Evolutionary conservation across 1,284 basidiomycete genomes (phyloP).

Genomic region (Cystobasidiaceae sp.): DNA sequence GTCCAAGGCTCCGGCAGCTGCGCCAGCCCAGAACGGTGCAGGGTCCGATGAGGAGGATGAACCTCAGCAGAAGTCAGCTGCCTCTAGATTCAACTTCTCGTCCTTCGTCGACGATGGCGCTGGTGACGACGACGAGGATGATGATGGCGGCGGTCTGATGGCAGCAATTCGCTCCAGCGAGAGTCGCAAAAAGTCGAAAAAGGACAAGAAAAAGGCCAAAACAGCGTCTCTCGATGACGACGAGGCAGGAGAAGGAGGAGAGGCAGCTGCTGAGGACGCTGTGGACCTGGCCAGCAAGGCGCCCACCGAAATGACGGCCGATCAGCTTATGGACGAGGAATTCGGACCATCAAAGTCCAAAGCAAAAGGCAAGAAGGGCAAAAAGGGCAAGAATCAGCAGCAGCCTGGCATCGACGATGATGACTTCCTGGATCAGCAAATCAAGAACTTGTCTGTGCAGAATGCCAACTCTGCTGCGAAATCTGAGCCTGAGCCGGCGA

Average conservation of each 20-base stretch:
- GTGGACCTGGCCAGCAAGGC: constrained; percentile 50
- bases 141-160: constrained; percentile 77
- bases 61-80: not conserved
- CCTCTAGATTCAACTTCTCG: constrained; percentile 28
- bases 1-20: constrained; percentile 1
- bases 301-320: constrained; percentile 56
- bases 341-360: constrained; percentile 61
- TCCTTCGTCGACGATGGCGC: constrained; percentile 49
- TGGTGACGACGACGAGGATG: constrained; percentile 59
- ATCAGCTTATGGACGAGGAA: constrained; percentile 63
- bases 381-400: constrained; percentile 51
- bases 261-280: constrained; percentile 47
- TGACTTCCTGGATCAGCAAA: constrained; percentile 31
- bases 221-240: constrained; percentile 46
- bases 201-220: constrained; percentile 51
- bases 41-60: not conserved
- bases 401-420: constrained; percentile 29
- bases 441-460: constrained; percentile 36
- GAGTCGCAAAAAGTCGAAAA: constrained; percentile 62
- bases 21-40: not conserved
- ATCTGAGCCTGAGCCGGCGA: not conserved
- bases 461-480: constrained; percentile 4
- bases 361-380: constrained; percentile 53
- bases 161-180: constrained; percentile 58
- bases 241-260: constrained; percentile 42